These are phyloP conservation scores for Colletotrichum sp. DNA, from an alignment of 2,329 filamentous ascomycete species.

Conservation along the genomic window DNA sequence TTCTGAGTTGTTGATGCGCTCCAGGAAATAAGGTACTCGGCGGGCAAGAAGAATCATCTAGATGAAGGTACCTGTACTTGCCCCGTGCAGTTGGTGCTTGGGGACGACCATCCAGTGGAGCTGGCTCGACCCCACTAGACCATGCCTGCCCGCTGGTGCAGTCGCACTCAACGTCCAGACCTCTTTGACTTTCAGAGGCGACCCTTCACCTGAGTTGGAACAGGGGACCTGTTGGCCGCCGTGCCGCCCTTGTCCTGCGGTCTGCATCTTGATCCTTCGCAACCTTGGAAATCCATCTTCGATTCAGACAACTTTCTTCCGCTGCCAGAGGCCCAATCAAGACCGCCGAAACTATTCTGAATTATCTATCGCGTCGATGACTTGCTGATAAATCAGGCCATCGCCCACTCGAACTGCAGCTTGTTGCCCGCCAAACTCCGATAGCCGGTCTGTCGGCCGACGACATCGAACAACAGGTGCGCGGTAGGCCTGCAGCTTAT, in stretches of 20 bases:
- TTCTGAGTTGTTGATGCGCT: not conserved
- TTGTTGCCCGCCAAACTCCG: not conserved
- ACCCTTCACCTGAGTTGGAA: not conserved
- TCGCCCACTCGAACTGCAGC: not conserved
- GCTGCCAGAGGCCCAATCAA: not conserved
- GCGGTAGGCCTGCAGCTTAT: not conserved
- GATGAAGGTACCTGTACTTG: not conserved
- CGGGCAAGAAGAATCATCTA: not conserved
- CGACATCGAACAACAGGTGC: not conserved
- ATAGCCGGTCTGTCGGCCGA: not conserved
- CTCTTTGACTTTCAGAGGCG: not conserved
- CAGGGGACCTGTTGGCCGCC: not conserved
- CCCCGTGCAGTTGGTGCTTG: not conserved
- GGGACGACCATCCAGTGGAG: not conserved
- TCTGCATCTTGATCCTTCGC: slow-evolving; percentile 5
- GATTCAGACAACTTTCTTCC: not conserved
- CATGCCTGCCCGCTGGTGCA: not conserved
- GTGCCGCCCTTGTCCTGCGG: not conserved
- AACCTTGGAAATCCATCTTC: not conserved
- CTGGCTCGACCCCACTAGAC: not conserved
- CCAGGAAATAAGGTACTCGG: not conserved
- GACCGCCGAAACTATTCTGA: not conserved
- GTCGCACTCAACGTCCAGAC: not conserved
- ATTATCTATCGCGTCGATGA: not conserved
- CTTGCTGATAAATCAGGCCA: not conserved